A percentile compares a stretch with the other conserved stretches of the same genome.
Evolutionary conservation across 257 asterid genomes (phyloP).

Genomic region (Agastache rugosa): DNA sequence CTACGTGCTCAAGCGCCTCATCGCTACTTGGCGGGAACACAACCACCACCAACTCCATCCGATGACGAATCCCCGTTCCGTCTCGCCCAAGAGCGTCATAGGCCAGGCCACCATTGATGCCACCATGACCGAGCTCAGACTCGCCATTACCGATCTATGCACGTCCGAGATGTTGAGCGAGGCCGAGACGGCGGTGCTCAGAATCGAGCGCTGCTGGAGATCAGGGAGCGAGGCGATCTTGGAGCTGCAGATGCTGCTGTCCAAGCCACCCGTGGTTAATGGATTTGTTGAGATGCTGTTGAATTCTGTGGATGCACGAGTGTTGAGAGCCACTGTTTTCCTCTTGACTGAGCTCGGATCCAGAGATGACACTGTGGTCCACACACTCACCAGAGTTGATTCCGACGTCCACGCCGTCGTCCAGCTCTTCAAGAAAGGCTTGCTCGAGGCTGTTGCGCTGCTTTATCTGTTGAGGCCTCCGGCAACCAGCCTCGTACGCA

Average conservation of each 20-base stretch:
- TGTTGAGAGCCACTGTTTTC: slow-evolving; percentile 55
- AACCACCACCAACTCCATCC: slow-evolving; percentile 27
- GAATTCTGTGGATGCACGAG: slow-evolving; percentile 60
- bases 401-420: slow-evolving; percentile 74
- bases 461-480: slow-evolving; percentile 58
- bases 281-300: slow-evolving; percentile 77
- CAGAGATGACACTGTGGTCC: slow-evolving; percentile 59
- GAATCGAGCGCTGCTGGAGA: slow-evolving; percentile 58
- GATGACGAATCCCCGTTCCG: slow-evolving; percentile 20
- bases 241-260: slow-evolving; percentile 44
- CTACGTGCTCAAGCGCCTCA: slow-evolving; percentile 82
- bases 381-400: slow-evolving; percentile 73
- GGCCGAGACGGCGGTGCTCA: slow-evolving; percentile 69
- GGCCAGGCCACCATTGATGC: slow-evolving; percentile 57
- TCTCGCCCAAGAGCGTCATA: slow-evolving; percentile 60
- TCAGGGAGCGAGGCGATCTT: slow-evolving; percentile 49
- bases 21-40: slow-evolving; percentile 73
- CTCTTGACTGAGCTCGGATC: slow-evolving; percentile 70
- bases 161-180: slow-evolving; percentile 67
- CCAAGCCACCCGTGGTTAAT: slow-evolving; percentile 67
- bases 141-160: slow-evolving; percentile 61
- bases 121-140: slow-evolving; percentile 55
- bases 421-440: slow-evolving; percentile 72
- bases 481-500: slow-evolving; percentile 45
- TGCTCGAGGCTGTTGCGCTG: slow-evolving; percentile 72